These are phyloP conservation scores for Epichloe aotearoae DNA, from an alignment of 2,329 filamentous ascomycete species.

Conservation along the genomic window DNA sequence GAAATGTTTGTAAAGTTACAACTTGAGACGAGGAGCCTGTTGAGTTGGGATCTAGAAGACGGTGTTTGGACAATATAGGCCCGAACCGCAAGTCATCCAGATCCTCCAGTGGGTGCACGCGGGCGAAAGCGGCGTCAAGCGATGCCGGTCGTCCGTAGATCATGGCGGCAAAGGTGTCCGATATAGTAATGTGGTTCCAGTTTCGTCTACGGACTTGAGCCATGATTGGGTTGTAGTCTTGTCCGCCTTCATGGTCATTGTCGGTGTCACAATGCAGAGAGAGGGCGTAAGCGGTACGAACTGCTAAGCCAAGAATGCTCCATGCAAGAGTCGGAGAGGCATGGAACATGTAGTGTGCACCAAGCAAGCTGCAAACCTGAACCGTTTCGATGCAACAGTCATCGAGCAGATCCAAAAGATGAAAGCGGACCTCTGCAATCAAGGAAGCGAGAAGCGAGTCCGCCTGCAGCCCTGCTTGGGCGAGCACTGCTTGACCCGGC, in stretches of 20 bases:
- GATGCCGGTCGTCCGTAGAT: slow-evolving; percentile 17
- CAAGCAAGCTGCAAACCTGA: slow-evolving; percentile 3
- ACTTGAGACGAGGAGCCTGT: not conserved
- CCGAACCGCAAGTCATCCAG: slow-evolving; percentile 12
- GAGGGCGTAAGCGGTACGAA: slow-evolving; percentile 9
- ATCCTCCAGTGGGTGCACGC: slow-evolving; percentile 12
- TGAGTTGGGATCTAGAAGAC: not conserved
- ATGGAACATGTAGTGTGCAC: slow-evolving; percentile 3
- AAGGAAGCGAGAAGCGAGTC: not conserved
- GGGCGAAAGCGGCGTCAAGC: slow-evolving; percentile 14
- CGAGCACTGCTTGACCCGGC: slow-evolving; percentile 8
- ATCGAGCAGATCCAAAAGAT: slow-evolving; percentile 3
- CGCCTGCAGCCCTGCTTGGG: not conserved
- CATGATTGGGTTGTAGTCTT: slow-evolving; percentile 1
- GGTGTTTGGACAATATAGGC: not conserved
- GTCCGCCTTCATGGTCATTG: not conserved
- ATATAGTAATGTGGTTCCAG: slow-evolving; percentile 17
- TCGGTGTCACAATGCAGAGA: slow-evolving; percentile 8
- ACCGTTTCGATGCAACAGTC: slow-evolving; percentile 4
- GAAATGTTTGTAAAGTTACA: slow-evolving; percentile 12
- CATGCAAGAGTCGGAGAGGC: slow-evolving; percentile 3
- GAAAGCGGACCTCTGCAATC: slow-evolving; percentile 1
- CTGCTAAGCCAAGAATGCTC: slow-evolving; percentile 7
- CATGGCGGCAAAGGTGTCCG: slow-evolving; percentile 17
- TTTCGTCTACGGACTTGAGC: slow-evolving; percentile 15